Evolutionary conservation across 805 yeast species (phyloP), one percentile per base, ranked within the genome.

Genomic region (Priceomyces medius): DNA sequence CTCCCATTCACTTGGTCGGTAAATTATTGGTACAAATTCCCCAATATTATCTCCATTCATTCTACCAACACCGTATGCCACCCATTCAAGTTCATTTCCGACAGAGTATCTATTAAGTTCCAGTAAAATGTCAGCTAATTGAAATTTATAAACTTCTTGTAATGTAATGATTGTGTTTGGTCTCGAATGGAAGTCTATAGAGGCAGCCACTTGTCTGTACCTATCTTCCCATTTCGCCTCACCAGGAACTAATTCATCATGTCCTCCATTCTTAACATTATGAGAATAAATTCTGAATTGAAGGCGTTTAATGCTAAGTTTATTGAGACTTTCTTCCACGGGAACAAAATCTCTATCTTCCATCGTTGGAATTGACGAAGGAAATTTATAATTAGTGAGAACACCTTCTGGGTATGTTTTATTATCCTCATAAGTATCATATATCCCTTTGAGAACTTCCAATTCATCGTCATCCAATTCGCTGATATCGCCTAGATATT

Each of bases 201-300:
- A 63, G 24, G 65, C 49, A 10, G 61, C 53, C 3, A 75, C 54
- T 7, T 53, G 55, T 3, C 39, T 41, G 41, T 59, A 60, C n/a
- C 81, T 61, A 16, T 53, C 55, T 3, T 35, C 42, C 81, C 81
- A 76, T 2, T 56, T 57, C 32, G 47, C 47, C 47, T 76, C 81
- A 8, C 64, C 65, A 2, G 48, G 43, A 27, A 50, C 66, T 0
- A 59, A 54, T 14, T 54, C 46, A 13, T 19, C 18, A 20, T 43
- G 49, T 47, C 68, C 71, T 42, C 73, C 78, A 42, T 56, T 70
- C 20, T 79, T 56, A 36, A 75, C 69, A 48, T 75, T 75, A 48
- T 75, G 69, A 13, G 75, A 64, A 50, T 73, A 74, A 4, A 57
- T 40, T 13, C 65, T 46, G 12, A 54, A 31, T 9, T 46, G 45